Conservation (phyloP, 2,329 filamentous ascomycete genomes). For the Neofusicoccum cordaticola region DNA sequence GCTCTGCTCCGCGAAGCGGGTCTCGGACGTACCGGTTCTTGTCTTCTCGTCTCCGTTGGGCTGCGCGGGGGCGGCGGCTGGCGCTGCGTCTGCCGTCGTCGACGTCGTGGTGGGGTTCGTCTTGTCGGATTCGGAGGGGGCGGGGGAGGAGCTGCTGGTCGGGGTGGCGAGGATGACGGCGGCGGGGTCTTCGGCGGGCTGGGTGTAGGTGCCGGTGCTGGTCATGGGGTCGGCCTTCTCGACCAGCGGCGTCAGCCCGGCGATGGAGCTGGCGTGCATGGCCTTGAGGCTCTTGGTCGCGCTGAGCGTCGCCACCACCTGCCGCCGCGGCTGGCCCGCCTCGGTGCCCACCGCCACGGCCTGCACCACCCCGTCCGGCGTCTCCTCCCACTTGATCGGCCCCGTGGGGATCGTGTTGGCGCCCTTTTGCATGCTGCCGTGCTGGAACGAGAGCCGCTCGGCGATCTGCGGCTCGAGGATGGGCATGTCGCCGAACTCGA, state of each 20-base stretch:
- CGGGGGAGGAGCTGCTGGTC: neutral
- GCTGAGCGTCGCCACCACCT: slow-evolving; percentile 39
- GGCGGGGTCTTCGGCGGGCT: slow-evolving; percentile 28
- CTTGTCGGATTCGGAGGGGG: neutral
- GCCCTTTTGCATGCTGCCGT: slow-evolving; percentile 30
- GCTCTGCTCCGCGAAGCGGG: slow-evolving; percentile 41
- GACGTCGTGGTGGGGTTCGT: neutral
- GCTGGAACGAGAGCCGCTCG: slow-evolving; percentile 42
- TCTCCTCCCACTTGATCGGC: slow-evolving; percentile 47
- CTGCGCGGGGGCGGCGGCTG: neutral
- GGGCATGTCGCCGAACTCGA: slow-evolving; percentile 72
- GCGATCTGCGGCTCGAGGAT: slow-evolving; percentile 60
- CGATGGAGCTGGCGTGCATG: slow-evolving; percentile 24
- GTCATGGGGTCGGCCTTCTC: slow-evolving; percentile 20
- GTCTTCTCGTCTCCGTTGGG: neutral
- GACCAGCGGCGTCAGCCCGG: slow-evolving; percentile 23
- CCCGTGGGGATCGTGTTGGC: slow-evolving; percentile 45
- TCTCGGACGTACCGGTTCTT: slow-evolving; percentile 41
- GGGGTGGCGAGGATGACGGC: slow-evolving; percentile 3
- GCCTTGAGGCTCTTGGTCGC: slow-evolving; percentile 27
- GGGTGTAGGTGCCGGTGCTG: slow-evolving; percentile 36
- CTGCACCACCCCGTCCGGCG: slow-evolving; percentile 41
- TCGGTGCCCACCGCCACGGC: slow-evolving; percentile 46
- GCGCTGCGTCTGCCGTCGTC: no score
- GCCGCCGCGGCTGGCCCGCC: slow-evolving; percentile 39